Evolutionary conservation across 805 yeast species (phyloP), one percentile per base, ranked within the genome.

Genomic region (Yamadazyma kitorensis): DNA sequence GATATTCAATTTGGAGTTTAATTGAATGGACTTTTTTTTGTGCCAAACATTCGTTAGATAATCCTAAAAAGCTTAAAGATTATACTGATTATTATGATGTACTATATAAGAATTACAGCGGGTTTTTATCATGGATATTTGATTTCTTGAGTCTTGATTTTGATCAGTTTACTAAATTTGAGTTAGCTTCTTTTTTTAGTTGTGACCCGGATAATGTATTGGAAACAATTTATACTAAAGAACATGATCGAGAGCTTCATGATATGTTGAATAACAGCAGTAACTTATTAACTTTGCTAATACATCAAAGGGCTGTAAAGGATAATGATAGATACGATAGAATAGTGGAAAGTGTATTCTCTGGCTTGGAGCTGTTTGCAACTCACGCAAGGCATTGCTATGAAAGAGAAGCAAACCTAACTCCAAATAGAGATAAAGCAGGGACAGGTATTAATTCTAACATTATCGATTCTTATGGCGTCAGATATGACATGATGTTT

Each of bases 1-100:
- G 38, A 10, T 62, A 50, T 43, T 49, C 37, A 24, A 9, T 65
- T 5, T 61, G 68, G 69, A 36, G 44, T 10, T 36, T 64, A 21
- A 32, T 61, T 9, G 50, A 52, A 24, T 66, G 71, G 71, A 40
- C 60, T 8, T 59, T 61, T 29, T 48, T 47, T 40, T 66, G 71
- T 44, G 64, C 66, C 23, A 14, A n/a, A 21, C 18, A 19, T 15
- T 26, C 22, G 8, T 24, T 17, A 10, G 11, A 19, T 28, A 3
- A 21, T 17, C 19, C 23, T 4, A 10, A 6, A 9, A 11, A n/a
- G n/a, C n/a, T n/a, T n/a, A n/a, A 15, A 14, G 24, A 23, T 8
- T 4, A 9, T 5, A 17, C 17, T 10, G 16, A 17, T 6, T 4
- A 18, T 5, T 33, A 27, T 14, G 19, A 34, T 24, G 31, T 17